Conservation (phyloP, 78 protist species). For the Diacronema lutheri region DNA sequence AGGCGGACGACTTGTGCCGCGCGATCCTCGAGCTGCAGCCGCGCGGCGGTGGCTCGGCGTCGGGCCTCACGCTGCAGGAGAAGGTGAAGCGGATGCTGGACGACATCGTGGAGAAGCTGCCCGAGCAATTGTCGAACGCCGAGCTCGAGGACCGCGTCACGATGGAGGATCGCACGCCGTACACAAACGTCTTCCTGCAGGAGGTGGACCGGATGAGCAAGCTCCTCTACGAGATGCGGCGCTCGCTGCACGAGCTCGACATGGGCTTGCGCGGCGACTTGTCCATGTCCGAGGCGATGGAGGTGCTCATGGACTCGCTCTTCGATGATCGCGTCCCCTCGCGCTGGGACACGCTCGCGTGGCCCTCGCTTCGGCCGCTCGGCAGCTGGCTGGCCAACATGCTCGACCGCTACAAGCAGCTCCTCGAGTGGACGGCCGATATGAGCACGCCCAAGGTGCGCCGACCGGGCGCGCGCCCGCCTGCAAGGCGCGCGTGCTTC, state of each 20-base stretch:
- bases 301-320: constrained; percentile 36
- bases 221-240: constrained; percentile 47
- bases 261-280: constrained; percentile 71
- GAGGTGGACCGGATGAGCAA: constrained; percentile 74
- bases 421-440: constrained; percentile 44
- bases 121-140: constrained; percentile 5
- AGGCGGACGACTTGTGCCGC: constrained; percentile 60
- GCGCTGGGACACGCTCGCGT: constrained; percentile 61
- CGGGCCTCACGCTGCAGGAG: constrained; percentile 27
- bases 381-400: constrained; percentile 66
- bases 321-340: constrained; percentile 49
- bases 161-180: constrained; percentile 65
- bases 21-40: constrained; percentile 66
- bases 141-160: constrained; percentile 39
- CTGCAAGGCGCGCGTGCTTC: too few relatives aligned
- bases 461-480: too few relatives aligned
- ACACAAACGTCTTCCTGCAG: constrained; percentile 62
- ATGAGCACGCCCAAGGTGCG: neutral
- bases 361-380: constrained; percentile 62
- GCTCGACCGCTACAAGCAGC: constrained; percentile 41
- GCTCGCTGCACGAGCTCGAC: constrained; percentile 63
- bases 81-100: constrained; percentile 35
- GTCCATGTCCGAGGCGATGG: constrained; percentile 57
- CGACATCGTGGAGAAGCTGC: constrained; percentile 32
- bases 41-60: constrained; percentile 30